A percentile compares a stretch with the other conserved stretches of the same genome.
phyloP scores from a whole-genome alignment of 2,329 filamentous ascomycete genomes.

The Colletotrichum melonis region DNA sequence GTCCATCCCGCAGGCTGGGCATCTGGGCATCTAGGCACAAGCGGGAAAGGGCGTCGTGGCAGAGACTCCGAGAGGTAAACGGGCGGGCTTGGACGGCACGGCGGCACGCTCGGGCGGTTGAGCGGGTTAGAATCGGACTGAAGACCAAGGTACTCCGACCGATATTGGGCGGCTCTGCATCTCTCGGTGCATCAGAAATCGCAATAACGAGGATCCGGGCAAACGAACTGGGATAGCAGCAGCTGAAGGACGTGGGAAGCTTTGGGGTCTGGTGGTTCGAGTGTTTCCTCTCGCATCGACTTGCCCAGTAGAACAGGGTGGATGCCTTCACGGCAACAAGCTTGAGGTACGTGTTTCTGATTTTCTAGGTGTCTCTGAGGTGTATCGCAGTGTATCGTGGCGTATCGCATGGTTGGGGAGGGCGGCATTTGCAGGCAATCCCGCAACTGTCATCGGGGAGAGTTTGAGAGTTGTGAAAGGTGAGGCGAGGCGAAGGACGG shows the following conservation, averaged over 20 bases:
- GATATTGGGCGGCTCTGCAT: constrained; percentile 19
- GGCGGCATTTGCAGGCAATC: neutral
- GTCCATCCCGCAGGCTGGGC: constrained; percentile 18
- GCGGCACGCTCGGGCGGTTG: constrained; percentile 27
- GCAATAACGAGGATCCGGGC: neutral
- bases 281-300: constrained; percentile 27
- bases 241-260: neutral
- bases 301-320: constrained; percentile 11
- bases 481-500: constrained; percentile 16
- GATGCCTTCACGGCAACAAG: constrained; percentile 7
- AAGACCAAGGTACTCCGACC: constrained; percentile 4
- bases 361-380: neutral
- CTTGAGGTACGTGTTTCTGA: constrained; percentile 16
- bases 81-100: constrained; percentile 28
- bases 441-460: neutral
- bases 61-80: neutral
- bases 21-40: constrained; percentile 18
- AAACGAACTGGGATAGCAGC: neutral
- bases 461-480: constrained; percentile 7
- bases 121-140: constrained; percentile 19
- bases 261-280: neutral
- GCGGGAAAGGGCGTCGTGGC: neutral
- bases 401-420: neutral
- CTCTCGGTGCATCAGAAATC: neutral
- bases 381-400: neutral